phyloP scores from a whole-genome alignment of 2,329 filamentous ascomycete genomes.

The Cryphonectria naterciae region DNA sequence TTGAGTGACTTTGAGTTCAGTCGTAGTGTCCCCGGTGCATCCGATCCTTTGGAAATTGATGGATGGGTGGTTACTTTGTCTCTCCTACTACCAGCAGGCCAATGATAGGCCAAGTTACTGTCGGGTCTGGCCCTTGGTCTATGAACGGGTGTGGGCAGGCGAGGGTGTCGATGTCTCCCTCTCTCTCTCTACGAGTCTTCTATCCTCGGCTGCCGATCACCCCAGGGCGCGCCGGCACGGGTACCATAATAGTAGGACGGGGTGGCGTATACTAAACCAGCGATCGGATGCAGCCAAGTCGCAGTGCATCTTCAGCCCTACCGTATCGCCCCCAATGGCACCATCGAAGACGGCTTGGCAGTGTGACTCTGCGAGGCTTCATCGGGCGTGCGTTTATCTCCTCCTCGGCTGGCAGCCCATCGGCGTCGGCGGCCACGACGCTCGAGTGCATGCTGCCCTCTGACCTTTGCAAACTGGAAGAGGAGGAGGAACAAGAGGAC shows the following conservation, averaged over 20 bases:
- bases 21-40: neutral
- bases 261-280: constrained; percentile 3
- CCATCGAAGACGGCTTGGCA: neutral
- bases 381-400: neutral
- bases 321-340: constrained; percentile 18
- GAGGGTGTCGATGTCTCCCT: neutral
- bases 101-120: neutral
- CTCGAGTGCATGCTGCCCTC: neutral
- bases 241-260: constrained; percentile 2
- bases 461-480: neutral
- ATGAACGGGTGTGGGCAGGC: neutral
- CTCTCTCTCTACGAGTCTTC: neutral
- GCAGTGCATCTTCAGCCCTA: constrained; percentile 18
- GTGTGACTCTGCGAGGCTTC: neutral
- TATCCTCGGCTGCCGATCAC: neutral
- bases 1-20: neutral
- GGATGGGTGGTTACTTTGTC: neutral
- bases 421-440: neutral
- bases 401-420: too few species aligned
- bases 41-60: neutral
- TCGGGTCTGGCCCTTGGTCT: neutral
- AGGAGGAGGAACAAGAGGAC: neutral
- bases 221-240: neutral
- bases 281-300: constrained; percentile 1
- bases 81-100: neutral